phyloP scores from a whole-genome alignment of 441 rosid genomes.

The Adansonia rubrostipa region DNA sequence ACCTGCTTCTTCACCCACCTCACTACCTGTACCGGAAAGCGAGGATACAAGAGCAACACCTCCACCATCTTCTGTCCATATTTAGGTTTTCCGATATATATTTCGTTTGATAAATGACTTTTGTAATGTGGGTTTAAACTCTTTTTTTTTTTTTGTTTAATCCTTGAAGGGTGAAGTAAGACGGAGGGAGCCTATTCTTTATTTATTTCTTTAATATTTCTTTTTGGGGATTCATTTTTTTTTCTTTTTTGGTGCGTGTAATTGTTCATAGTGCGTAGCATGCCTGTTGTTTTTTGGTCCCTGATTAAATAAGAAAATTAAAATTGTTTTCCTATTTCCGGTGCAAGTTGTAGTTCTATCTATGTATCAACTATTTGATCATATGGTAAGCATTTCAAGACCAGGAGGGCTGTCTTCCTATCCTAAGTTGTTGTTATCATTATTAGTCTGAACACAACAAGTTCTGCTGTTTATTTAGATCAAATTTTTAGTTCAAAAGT shows the following conservation, averaged over 20 bases:
- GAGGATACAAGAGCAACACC: constrained; percentile 41
- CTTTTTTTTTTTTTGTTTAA: constrained; percentile 10
- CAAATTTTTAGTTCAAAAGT: no score
- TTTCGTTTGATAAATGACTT: constrained; percentile 15
- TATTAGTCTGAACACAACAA: no score
- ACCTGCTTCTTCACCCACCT: constrained; percentile 18
- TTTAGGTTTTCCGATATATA: constrained; percentile 12
- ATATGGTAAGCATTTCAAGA: no score
- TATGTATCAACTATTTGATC: no score
- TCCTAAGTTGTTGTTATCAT: no score
- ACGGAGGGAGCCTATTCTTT: constrained; percentile 16
- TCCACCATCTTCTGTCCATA: constrained; percentile 25
- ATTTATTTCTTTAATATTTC: not conserved
- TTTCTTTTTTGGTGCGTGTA: constrained; percentile 29
- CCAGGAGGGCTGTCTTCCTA: no score
- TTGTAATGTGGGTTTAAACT: constrained; percentile 24
- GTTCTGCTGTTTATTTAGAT: no score
- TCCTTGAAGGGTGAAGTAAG: constrained; percentile 14
- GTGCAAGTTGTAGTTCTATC: not conserved
- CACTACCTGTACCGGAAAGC: constrained; percentile 25
- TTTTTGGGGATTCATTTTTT: constrained; percentile 26
- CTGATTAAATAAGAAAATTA: constrained; percentile 30
- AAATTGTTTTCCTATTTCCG: not conserved
- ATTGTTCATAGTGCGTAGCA: not conserved
- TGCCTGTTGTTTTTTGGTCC: constrained; percentile 8